Conservation (phyloP, 345 rosid genomes). For the Salix exigua region DNA sequence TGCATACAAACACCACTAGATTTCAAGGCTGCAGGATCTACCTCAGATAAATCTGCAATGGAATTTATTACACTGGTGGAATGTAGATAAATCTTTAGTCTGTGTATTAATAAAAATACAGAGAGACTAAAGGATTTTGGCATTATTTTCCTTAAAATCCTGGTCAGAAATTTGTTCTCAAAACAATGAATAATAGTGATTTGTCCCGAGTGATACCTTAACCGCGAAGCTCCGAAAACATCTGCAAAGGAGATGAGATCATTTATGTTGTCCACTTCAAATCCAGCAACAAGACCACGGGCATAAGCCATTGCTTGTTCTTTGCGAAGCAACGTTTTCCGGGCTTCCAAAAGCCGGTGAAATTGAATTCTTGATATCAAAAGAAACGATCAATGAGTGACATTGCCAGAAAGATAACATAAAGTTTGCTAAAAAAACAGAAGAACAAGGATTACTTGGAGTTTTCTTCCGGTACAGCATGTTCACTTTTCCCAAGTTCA, state of each 20-base stretch:
- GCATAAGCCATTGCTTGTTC: slow-evolving; percentile 93
- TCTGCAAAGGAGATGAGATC: slow-evolving; percentile 74
- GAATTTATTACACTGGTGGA: background rate
- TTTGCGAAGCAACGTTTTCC: slow-evolving; percentile 57
- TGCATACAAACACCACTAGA: slow-evolving; percentile 16
- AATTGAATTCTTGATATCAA: slow-evolving; percentile 55
- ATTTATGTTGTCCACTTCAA: slow-evolving; percentile 57
- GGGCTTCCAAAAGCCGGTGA: slow-evolving; percentile 64
- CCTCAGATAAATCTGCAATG: background rate
- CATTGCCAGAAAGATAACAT: background rate
- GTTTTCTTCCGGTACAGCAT: slow-evolving; percentile 46
- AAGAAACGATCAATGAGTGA: slow-evolving; percentile 22
- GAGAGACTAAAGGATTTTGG: background rate
- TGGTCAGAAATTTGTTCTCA: background rate
- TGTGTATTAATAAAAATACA: background rate
- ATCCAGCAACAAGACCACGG: slow-evolving; percentile 78
- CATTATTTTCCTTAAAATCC: background rate
- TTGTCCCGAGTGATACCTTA: slow-evolving; percentile 38
- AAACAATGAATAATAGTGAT: background rate
- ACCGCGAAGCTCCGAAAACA: slow-evolving; percentile 73
- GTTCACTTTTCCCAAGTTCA: slow-evolving; percentile 37
- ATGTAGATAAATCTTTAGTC: too few relatives aligned
- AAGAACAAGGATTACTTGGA: slow-evolving; percentile 50
- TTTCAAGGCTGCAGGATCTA: slow-evolving; percentile 5
- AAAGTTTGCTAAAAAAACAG: background rate